These are phyloP conservation scores for Nematocida sp. DNA, from an alignment of 371 early-diverging fungal species.

Conservation along the genomic window DNA sequence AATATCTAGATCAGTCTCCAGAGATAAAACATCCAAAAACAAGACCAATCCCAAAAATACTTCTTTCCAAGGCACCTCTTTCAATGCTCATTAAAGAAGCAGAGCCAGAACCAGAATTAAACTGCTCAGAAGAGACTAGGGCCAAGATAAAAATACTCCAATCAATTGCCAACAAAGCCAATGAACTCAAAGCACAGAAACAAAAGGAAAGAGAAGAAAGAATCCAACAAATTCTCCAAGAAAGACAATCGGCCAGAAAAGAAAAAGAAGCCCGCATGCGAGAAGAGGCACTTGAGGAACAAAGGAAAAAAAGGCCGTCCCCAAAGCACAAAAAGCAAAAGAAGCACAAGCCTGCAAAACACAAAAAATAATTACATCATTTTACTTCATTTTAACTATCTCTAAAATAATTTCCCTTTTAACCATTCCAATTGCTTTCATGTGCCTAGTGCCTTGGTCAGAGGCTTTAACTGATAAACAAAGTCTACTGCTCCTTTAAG, in stretches of 20 bases:
- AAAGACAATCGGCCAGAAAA: constrained; percentile 22
- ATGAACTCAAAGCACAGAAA: constrained; percentile 30
- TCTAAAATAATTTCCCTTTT: too few relatives aligned
- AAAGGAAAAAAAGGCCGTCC: constrained; percentile 10
- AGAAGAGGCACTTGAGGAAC: constrained; percentile 37
- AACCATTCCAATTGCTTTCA: too few relatives aligned
- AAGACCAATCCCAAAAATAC: constrained; percentile 68
- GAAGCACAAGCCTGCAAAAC: constrained; percentile 12
- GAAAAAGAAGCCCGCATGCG: constrained; percentile 24
- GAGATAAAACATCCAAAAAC: constrained; percentile 71
- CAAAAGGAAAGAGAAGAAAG: constrained; percentile 14
- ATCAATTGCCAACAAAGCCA: constrained; percentile 44
- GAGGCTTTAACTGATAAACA: too few relatives aligned
- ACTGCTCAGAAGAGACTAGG: constrained; percentile 47
- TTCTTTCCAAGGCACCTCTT: constrained; percentile 77
- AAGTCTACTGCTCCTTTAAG: too few relatives aligned
- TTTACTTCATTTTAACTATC: too few relatives aligned
- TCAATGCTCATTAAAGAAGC: constrained; percentile 73
- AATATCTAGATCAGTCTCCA: constrained; percentile 72
- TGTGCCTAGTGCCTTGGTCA: too few relatives aligned
- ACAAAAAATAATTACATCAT: constrained; percentile 18
- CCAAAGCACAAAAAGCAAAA: constrained; percentile 14
- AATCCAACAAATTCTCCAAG: constrained; percentile 41
- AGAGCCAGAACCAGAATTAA: constrained; percentile 76
- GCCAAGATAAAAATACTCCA: constrained; percentile 49